phyloP scores from a whole-genome alignment of 257 asterid species.

The Cynanchum wilfordii region DNA sequence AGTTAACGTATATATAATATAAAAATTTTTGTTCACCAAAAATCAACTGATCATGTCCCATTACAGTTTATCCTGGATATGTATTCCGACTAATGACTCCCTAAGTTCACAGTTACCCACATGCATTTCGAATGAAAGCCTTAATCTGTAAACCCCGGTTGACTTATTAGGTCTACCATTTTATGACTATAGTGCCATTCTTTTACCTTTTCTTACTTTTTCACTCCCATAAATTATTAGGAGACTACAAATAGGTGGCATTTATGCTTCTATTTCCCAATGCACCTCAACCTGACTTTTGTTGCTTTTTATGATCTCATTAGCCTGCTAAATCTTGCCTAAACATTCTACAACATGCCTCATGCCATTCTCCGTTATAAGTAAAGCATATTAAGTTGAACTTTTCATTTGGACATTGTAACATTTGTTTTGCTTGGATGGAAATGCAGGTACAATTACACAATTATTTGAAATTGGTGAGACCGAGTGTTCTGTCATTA shows the following conservation, averaged over 20 bases:
- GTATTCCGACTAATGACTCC: not conserved
- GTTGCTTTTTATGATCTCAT: not conserved
- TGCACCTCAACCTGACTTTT: too few relatives aligned
- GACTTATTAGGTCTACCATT: not conserved
- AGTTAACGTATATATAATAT: not conserved
- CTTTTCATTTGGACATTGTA: too few relatives aligned
- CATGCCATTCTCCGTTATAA: not conserved
- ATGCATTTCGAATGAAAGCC: not conserved
- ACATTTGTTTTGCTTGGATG: not conserved
- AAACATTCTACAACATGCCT: not conserved
- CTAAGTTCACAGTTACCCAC: not conserved
- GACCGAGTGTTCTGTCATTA: constrained; percentile 72
- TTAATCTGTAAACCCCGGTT: not conserved
- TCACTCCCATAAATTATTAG: not conserved
- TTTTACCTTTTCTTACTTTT: not conserved
- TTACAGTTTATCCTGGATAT: not conserved
- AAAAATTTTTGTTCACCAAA: not conserved
- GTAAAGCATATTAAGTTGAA: not conserved
- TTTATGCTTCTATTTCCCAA: not conserved
- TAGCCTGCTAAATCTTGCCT: not conserved
- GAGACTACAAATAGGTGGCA: not conserved
- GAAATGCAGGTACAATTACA: constrained; percentile 54
- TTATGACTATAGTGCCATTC: not conserved
- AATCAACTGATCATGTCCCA: not conserved
- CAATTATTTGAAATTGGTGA: constrained; percentile 74